Evolutionary conservation across 2,329 filamentous ascomycete genomes (phyloP).

Genomic region (Stagonosporopsis rhizophila): DNA sequence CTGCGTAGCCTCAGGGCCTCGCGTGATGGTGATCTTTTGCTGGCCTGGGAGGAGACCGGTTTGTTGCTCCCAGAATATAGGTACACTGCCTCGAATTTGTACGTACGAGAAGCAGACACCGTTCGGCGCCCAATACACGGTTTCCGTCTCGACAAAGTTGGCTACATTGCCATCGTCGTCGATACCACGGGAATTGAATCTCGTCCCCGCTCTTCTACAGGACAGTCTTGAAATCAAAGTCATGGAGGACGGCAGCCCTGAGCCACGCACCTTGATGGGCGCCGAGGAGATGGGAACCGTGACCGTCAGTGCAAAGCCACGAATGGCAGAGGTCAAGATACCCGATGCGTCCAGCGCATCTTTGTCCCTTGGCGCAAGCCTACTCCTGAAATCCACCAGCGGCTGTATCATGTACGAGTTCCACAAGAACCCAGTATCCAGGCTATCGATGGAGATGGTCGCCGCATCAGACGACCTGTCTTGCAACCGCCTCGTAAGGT

Average conservation of each 20-base stretch:
- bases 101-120: conserved; percentile 88
- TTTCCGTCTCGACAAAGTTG: conserved; percentile 99
- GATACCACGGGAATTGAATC: conserved; percentile 96
- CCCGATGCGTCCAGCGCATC: conserved; percentile 82
- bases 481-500: conserved; percentile 91
- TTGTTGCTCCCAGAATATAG: conserved; percentile 96
- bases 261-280: conserved; percentile 69
- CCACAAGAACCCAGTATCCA: conserved; percentile 94
- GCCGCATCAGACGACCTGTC: conserved; percentile 80
- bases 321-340: conserved; percentile 90
- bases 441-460: conserved; percentile 87
- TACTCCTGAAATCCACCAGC: conserved; percentile 84
- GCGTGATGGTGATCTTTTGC: conserved; percentile 90
- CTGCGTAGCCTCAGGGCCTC: conserved; percentile 88
- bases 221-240: conserved; percentile 92
- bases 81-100: conserved; percentile 90
- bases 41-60: conserved; percentile 87
- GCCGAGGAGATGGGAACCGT: conserved; percentile 80
- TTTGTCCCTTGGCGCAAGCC: conserved; percentile 77
- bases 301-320: conserved; percentile 88
- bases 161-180: conserved; percentile 97
- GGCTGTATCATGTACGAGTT: conserved; percentile 98
- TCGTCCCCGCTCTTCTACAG: conserved; percentile 87
- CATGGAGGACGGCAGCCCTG: conserved; percentile 80
- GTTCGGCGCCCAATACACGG: conserved; percentile 83